Evolutionary conservation across 176 grass and related monocot species (phyloP).

Genomic region (Saccharum officinarum): DNA sequence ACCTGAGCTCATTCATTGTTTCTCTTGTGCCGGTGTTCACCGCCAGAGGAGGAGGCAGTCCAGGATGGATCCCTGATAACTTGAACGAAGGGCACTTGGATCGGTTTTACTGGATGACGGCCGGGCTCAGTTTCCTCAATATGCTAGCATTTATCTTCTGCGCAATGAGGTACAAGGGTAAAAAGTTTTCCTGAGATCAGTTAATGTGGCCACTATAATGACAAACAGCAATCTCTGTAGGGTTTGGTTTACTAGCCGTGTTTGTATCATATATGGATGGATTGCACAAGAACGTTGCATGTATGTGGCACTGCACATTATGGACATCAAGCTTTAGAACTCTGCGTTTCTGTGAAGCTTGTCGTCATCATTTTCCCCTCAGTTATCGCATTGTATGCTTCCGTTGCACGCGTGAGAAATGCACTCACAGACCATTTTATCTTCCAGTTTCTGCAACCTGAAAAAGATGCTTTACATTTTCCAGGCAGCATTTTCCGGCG

Average conservation of each 20-base stretch:
- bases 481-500: not conserved
- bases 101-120: conserved; percentile 58
- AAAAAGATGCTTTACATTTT: not conserved
- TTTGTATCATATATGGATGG: not conserved
- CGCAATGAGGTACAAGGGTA: conserved; percentile 50
- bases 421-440: not conserved
- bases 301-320: not conserved
- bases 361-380: not conserved
- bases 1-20: conserved; percentile 59
- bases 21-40: conserved; percentile 44
- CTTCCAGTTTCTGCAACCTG: not conserved
- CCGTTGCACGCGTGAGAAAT: not conserved
- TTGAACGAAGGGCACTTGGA: conserved; percentile 70
- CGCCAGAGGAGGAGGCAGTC: conserved; percentile 38
- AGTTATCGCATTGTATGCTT: not conserved
- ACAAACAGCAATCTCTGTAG: not conserved
- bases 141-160: conserved; percentile 38
- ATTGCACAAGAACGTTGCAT: not conserved
- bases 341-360: not conserved
- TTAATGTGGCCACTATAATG: not conserved
- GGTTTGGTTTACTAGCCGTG: not conserved
- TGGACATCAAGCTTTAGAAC: not conserved
- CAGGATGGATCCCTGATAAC: conserved; percentile 68
- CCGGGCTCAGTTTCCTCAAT: conserved; percentile 40
- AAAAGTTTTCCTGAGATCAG: not conserved